Base-by-base conservation (phyloP, 148 eudicot genomes). In the Camellia sinensis region DNA sequence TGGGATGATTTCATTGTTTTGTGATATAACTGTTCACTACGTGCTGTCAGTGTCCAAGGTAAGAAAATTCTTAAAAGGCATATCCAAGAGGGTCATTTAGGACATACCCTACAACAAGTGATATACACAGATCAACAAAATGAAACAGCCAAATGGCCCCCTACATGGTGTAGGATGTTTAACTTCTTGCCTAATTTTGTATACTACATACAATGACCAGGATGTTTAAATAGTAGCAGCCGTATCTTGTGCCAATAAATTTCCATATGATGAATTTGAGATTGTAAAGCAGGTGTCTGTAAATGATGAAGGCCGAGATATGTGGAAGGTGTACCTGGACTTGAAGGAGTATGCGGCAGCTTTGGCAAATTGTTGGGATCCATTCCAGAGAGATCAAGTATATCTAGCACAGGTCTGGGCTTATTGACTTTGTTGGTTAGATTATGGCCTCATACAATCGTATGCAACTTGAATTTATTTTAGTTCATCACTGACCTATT, bases 241-340 rank as follows among this genome's bases (percentile, higher is more conserved):
- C 0, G 37, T 29, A 29, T 29, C 37, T 29, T 29, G 37, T 29
- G 37, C 37, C 37, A 29, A 29, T 29, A 29, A 29, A 29, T 29
- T 29, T 29, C 37, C 37, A 29, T 29, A 29, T 29, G 37, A 29
- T 29, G 37, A 29, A 29, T 29, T 29, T 29, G 37, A 29, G 37
- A 29, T 29, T 29, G 37, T 29, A 29, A 29, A 29, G 37, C 37
- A 0, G 37, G 37, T 29, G 37, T 29, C 37, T 29, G 37, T 29
- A 29, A 29, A 29, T 29, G 37, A 29, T 29, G 37, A 29, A 29
- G 37, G 37, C 37, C 37, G 1, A 29, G 92, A 96, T 86, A 96
- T 96, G 99, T 96, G 99, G 99, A 93, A 93, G 85, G 98, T 96
- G 52, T 96, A 96, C 80, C 82, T 96, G 84, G 92, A 69, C 73